Conservation (phyloP, 257 asterid species). For the Dorcoceras hygrometricum region DNA sequence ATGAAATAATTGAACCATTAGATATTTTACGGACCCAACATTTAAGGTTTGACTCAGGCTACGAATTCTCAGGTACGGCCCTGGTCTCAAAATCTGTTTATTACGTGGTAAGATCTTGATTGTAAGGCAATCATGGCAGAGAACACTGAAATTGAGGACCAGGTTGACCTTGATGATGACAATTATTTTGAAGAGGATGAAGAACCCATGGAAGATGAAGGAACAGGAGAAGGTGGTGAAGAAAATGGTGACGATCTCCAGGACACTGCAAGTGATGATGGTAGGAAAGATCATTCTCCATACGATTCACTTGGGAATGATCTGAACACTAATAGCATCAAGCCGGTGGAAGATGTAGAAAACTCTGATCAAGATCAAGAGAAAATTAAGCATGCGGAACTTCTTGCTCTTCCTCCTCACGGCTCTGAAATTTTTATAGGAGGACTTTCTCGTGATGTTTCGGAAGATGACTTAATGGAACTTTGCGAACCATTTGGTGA, state of each 20-base stretch:
- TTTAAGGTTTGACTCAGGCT: neutral
- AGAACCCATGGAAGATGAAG: conserved; percentile 78
- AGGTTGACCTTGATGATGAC: conserved; percentile 89
- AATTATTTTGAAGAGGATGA: conserved; percentile 82
- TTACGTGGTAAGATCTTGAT: conserved; percentile 44
- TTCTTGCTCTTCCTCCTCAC: conserved; percentile 85
- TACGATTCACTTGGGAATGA: conserved; percentile 28
- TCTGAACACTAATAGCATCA: conserved; percentile 32
- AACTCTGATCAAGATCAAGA: conserved; percentile 37
- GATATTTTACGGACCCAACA: neutral
- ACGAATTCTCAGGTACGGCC: neutral
- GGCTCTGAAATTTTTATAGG: conserved; percentile 95
- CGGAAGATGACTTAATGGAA: conserved; percentile 77
- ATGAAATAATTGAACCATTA: neutral
- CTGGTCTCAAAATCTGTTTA: conserved; percentile 35
- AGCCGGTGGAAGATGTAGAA: conserved; percentile 47
- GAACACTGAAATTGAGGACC: conserved; percentile 81
- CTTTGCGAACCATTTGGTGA: conserved; percentile 81
- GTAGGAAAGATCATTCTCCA: conserved; percentile 49
- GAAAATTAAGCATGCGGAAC: conserved; percentile 51
- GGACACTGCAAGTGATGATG: conserved; percentile 51
- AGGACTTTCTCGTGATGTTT: conserved; percentile 78
- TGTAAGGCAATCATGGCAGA: conserved; percentile 62
- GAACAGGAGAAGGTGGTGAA: conserved; percentile 58
- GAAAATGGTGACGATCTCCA: conserved; percentile 60